A percentile compares a stretch with the other conserved stretches of the same genome.
Conservation (phyloP, 2,329 filamentous ascomycete genomes). For the Pestalotiopsis fici region DNA sequence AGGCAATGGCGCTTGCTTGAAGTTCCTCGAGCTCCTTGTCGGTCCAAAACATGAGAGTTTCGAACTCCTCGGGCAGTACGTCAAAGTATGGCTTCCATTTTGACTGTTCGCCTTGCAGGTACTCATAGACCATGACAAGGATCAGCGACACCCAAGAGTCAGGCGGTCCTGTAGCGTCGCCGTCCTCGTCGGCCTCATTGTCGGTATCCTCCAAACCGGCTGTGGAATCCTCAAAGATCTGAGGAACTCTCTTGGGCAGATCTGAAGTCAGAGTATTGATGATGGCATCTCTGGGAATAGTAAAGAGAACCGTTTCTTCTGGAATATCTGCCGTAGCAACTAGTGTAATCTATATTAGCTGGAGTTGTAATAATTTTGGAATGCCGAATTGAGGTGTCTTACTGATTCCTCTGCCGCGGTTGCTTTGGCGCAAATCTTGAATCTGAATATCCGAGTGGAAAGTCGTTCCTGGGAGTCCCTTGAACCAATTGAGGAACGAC, state of each 20-base stretch:
- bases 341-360: conserved; percentile 37
- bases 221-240: conserved; percentile 46
- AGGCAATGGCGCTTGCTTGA: conserved; percentile 73
- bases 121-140: conserved; percentile 79
- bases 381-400: not conserved
- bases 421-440: conserved; percentile 49
- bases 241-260: conserved; percentile 58
- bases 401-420: conserved; percentile 59
- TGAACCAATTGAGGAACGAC: conserved; percentile 57
- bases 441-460: conserved; percentile 56
- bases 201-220: conserved; percentile 32
- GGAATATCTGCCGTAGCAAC: conserved; percentile 71
- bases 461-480: conserved; percentile 48
- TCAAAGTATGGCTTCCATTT: conserved; percentile 78
- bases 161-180: conserved; percentile 32
- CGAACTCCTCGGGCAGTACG: conserved; percentile 70
- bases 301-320: conserved; percentile 78
- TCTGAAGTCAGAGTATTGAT: conserved; percentile 74
- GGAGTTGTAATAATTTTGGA: not conserved
- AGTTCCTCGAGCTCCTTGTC: conserved; percentile 69
- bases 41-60: conserved; percentile 91
- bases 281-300: conserved; percentile 71
- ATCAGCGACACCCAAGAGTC: conserved; percentile 65
- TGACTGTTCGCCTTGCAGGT: conserved; percentile 58
- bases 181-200: conserved; percentile 38